Evolutionary conservation across 768 basidiomycete genomes (phyloP), one percentile per base, ranked within the genome.

Genomic region (Xanthoconium stramineum): DNA sequence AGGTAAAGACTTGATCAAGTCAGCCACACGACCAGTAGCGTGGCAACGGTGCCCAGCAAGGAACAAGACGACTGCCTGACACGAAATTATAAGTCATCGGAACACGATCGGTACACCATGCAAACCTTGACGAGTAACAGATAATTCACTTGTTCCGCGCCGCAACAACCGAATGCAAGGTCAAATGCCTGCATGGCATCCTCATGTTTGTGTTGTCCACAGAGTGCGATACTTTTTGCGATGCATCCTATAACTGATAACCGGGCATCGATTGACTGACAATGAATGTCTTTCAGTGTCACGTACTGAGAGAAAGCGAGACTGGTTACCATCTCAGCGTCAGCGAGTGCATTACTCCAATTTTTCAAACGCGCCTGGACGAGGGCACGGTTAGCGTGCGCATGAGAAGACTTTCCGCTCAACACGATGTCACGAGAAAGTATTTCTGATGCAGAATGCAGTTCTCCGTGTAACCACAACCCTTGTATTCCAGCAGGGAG

Each of bases 161-260:
- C 7, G 36, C 54, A 64, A 24, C 29, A 30, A 33, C 38, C 12
- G 33, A 63, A 60, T 13, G 49, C 52, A 46, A 64, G 52, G 33
- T 64, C 62, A 43, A 64, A 60, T 7, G 55, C 62, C 20, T 60
- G 58, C 52, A 64, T 60, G 1, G 58, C 52, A 39, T 64, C 52
- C 30, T 56, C 62, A 3, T 60, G 50, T 52, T 24, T 49, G 7
- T 39, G 50, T 17, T 55, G 62, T 32, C 58, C 57, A 38, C 48
- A 14, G 10, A 63, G 50, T 17, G 58, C 62, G 5, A 60, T 9
- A 40, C 58, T 60, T 45, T 50, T 63, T 1, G 58, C 58, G 7
- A 64, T 64, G 35, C 24, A 60, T 28, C 62, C 62, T 38, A 64
- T 52, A 28, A 56, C 55, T 3, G 61, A 63, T 1, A 53, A 45